These are phyloP conservation scores for Pachysandra terminalis DNA, from an alignment of 164 flowering plant genomes.

Conservation along the genomic window DNA sequence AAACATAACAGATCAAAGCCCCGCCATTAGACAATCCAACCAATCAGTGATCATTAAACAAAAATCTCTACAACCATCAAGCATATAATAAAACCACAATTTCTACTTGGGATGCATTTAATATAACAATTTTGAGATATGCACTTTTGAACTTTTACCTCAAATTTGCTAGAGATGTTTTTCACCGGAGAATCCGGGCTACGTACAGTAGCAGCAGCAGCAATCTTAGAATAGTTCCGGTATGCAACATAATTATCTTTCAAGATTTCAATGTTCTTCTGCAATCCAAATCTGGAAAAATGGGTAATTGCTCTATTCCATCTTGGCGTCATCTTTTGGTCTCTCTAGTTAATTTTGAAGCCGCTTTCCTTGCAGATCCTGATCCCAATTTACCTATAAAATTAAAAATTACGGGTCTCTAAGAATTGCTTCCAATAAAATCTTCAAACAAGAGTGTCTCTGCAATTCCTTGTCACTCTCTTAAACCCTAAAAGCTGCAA, in stretches of 20 bases:
- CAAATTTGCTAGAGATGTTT: slow-evolving; percentile 13
- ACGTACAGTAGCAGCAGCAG: slow-evolving; percentile 26
- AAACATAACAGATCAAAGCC: too few relatives aligned
- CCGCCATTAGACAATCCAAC: too few relatives aligned
- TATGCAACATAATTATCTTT: slow-evolving; percentile 13
- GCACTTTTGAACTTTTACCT: slow-evolving; percentile 11
- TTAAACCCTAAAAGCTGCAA: too few relatives aligned
- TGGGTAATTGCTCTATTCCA: slow-evolving; percentile 37
- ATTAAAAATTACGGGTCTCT: too few relatives aligned
- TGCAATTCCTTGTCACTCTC: too few relatives aligned
- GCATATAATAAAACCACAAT: too few relatives aligned
- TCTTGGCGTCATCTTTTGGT: slow-evolving; percentile 47
- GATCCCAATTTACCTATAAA: background rate
- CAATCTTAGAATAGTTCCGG: slow-evolving; percentile 33
- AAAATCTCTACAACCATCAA: too few relatives aligned
- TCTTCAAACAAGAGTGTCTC: too few relatives aligned
- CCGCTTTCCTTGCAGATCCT: background rate
- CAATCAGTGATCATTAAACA: too few relatives aligned
- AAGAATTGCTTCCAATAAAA: too few relatives aligned
- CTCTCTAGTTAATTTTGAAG: slow-evolving; percentile 1
- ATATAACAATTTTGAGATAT: background rate
- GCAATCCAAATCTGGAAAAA: slow-evolving; percentile 15
- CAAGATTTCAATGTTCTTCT: slow-evolving; percentile 8
- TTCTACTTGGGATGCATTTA: too few relatives aligned
- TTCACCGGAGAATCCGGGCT: slow-evolving; percentile 11